Base-by-base conservation (phyloP, 2,329 filamentous ascomycete species). In the Metarhizium anisopliae region DNA sequence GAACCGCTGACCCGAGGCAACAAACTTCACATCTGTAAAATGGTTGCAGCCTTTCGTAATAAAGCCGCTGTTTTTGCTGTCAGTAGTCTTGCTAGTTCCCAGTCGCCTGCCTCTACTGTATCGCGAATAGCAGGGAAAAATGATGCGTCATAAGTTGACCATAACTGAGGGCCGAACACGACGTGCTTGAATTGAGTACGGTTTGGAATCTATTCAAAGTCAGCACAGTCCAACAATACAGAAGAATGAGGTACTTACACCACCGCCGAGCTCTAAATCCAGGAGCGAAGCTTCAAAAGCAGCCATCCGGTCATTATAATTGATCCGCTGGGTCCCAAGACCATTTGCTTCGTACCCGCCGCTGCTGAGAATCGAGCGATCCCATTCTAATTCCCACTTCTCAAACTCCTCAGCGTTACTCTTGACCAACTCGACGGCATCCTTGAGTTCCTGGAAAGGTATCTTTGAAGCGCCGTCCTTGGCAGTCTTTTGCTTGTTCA, bases 131-230 rank as follows among this genome's bases (percentile, higher is more conserved):
- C 86, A 0, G 93, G 93, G 72, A 74, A 74, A 58, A 67, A 65
- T 47, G 67, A 64, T 51, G 64, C 65, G 52, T 69, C 66, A 51
- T 69, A 63, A 51, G 62, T 63, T 7, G 85, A 85, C 86, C 90
- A 92, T 2, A 83, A 75, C 65, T 90, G 83, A 0, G 94, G 94
- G 2, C 89, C 93, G 67, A 92, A 95, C 56, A 99, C 74, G 66
- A 95, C 81, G 71, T 96, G 94, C 70, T 95, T 96, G 78, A 91
- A 99, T 72, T 97, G 94, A 5, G 88, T 89, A 60, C 93, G 85
- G 63, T 90, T 90, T 43, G 89, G 89, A 4, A 95, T 81, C 87
- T 91, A 51, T 56, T 29, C 2, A 8, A 6, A 14, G 36, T 56
- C 52, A 55, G 61, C 65, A 52, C 13, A 64, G 56, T 43, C 55